Percentiles rank a stretch among this genome's conserved stretches.
Evolutionary conservation across 345 rosid species (phyloP).

Genomic region (Trapa bicornis): DNA sequence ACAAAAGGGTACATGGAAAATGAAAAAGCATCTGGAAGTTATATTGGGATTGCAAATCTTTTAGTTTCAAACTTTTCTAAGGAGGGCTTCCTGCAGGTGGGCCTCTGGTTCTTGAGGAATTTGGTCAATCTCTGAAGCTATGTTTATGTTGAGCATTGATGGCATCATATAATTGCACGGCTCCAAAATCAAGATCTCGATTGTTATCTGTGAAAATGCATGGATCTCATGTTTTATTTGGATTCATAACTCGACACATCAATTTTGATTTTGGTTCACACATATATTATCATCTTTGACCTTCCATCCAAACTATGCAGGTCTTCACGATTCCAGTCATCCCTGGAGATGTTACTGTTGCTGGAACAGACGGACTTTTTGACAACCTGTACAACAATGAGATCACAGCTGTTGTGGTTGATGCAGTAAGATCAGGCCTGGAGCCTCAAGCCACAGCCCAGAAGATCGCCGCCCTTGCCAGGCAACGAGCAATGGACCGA

Average conservation of each 20-base stretch:
- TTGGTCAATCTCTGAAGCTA: too few species aligned
- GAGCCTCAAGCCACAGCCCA: constrained; percentile 62
- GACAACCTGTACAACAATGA: constrained; percentile 85
- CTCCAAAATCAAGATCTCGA: background rate
- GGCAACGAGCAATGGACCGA: constrained; percentile 59
- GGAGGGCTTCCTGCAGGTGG: background rate
- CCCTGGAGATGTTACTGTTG: constrained; percentile 71
- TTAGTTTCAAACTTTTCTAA: background rate
- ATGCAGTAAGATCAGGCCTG: constrained; percentile 56
- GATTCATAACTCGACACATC: background rate
- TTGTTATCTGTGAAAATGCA: background rate
- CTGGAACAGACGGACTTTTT: constrained; percentile 93
- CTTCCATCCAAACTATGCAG: constrained; percentile 17
- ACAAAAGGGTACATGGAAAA: background rate
- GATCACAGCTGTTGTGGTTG: constrained; percentile 64
- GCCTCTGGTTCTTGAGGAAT: too few species aligned
- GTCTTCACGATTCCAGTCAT: constrained; percentile 63
- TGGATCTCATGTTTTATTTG: background rate
- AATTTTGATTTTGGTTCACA: background rate
- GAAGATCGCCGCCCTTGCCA: constrained; percentile 81
- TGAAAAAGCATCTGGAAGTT: background rate
- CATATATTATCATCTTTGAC: background rate
- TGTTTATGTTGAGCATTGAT: background rate
- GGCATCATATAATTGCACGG: background rate
- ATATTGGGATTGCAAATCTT: background rate